Percentiles rank a stretch among this genome's conserved stretches.
These are phyloP conservation scores for Penicillium daleae DNA, from an alignment of 495 filamentous ascomycete genomes.

Conservation along the genomic window DNA sequence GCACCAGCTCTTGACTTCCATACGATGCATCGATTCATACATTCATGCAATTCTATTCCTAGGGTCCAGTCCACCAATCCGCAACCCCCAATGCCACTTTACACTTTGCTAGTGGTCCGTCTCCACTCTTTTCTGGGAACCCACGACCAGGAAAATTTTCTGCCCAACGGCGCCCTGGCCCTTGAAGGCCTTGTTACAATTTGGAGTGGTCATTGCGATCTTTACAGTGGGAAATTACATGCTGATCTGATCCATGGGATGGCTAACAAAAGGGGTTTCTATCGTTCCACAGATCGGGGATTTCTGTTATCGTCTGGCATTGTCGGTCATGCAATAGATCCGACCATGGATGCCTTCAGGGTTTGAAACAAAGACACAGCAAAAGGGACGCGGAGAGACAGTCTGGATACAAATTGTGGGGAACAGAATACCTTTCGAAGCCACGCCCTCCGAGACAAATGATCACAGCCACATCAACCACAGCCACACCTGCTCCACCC, in stretches of 20 bases:
- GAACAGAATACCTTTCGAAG: conserved; percentile 11
- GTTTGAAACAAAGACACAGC: not conserved
- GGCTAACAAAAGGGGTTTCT: not conserved
- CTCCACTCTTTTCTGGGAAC: conserved; percentile 7
- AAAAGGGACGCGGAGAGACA: not conserved
- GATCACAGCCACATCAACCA: conserved; percentile 19
- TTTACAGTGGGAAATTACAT: conserved; percentile 4
- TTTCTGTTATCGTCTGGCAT: not conserved
- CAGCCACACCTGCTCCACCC: conserved; percentile 22
- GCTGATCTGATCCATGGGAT: conserved; percentile 9
- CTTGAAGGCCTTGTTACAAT: not conserved
- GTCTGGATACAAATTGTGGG: not conserved
- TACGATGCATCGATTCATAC: conserved; percentile 3
- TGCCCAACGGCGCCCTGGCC: conserved; percentile 5
- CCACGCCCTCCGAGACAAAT: not conserved
- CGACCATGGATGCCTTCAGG: not conserved
- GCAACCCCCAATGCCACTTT: conserved; percentile 1
- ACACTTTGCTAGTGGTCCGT: not conserved
- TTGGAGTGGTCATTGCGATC: not conserved
- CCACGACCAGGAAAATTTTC: conserved; percentile 6
- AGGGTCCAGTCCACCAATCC: not conserved
- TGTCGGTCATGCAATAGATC: not conserved
- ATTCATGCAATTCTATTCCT: conserved; percentile 2
- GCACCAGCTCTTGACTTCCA: not conserved
- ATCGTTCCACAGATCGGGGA: not conserved